phyloP scores from a whole-genome alignment of 2,329 filamentous ascomycete species.

The Phialophora chinensis region DNA sequence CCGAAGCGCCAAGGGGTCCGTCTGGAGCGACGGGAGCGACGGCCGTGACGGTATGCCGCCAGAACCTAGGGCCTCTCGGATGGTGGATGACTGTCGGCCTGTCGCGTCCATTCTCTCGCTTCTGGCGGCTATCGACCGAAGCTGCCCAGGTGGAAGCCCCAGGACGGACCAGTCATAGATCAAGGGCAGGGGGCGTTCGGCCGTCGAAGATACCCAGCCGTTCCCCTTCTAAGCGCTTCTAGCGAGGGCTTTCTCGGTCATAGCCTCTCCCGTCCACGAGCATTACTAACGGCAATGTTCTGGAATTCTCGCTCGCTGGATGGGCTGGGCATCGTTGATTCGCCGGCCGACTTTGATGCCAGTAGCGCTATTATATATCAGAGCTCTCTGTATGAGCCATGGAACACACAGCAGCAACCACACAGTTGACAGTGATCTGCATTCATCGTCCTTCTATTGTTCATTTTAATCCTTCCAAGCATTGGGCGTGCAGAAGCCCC shows the following conservation, averaged over 20 bases:
- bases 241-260: conserved; percentile 12
- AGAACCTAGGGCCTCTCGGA: neutral
- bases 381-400: neutral
- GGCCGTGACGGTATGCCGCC: neutral
- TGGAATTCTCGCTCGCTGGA: neutral
- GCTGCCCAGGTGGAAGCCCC: too few species aligned
- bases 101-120: neutral
- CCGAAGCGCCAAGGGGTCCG: neutral
- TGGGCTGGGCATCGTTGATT: neutral
- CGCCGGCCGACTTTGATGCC: neutral
- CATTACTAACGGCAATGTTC: conserved; percentile 13
- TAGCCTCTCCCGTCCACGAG: too few species aligned
- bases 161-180: neutral
- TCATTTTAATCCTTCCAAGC: neutral
- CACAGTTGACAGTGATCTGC: neutral
- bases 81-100: neutral
- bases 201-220: neutral
- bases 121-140: neutral
- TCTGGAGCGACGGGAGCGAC: neutral
- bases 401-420: neutral
- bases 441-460: neutral
- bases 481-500: neutral
- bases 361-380: neutral
- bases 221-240: conserved; percentile 15
- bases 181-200: neutral